Conservation (phyloP, 805 yeast genomes). For the Brettanomyces sp. region DNA sequence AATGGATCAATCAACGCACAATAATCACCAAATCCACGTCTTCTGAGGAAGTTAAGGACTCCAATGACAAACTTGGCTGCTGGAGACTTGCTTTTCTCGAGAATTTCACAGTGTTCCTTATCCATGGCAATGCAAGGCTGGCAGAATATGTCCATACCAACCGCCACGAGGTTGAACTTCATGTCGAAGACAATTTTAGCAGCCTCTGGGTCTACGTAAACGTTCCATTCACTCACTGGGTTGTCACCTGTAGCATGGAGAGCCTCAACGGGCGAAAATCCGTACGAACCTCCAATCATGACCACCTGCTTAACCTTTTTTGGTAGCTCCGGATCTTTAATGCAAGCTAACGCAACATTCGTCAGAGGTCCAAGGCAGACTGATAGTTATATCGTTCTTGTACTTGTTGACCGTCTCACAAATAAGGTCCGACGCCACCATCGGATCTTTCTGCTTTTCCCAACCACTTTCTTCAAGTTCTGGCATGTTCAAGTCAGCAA, state of each 20-base stretch:
- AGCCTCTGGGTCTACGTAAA: conserved; percentile 21
- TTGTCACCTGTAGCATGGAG: conserved; percentile 22
- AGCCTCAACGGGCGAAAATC: conserved; percentile 15
- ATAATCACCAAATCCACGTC: conserved; percentile 17
- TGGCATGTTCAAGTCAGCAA: conserved; percentile 15
- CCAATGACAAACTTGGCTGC: conserved; percentile 17
- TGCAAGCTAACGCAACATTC: conserved; percentile 16
- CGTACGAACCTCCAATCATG: conserved; percentile 20
- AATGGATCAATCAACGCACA: conserved; percentile 21
- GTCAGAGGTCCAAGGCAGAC: conserved; percentile 19
- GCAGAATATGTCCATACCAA: conserved; percentile 21
- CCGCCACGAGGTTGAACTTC: conserved; percentile 16
- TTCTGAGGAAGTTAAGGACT: conserved; percentile 13
- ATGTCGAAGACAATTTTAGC: conserved; percentile 16
- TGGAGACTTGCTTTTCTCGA: conserved; percentile 6
- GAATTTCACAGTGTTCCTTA: conserved; percentile 3
- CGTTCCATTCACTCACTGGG: conserved; percentile 21
- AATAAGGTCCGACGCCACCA: conserved; percentile 16
- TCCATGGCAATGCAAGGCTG: conserved; percentile 19
- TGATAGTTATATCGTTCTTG: conserved; percentile 10
- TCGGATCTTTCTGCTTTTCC: conserved; percentile 7
- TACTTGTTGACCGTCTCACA: conserved; percentile 12
- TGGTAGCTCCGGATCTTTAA: conserved; percentile 17
- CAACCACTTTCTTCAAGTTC: conserved; percentile 11
- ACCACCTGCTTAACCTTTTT: conserved; percentile 14